Evolutionary conservation across 1,284 basidiomycete species (phyloP).

Genomic region (Austropuccinia psidii): DNA sequence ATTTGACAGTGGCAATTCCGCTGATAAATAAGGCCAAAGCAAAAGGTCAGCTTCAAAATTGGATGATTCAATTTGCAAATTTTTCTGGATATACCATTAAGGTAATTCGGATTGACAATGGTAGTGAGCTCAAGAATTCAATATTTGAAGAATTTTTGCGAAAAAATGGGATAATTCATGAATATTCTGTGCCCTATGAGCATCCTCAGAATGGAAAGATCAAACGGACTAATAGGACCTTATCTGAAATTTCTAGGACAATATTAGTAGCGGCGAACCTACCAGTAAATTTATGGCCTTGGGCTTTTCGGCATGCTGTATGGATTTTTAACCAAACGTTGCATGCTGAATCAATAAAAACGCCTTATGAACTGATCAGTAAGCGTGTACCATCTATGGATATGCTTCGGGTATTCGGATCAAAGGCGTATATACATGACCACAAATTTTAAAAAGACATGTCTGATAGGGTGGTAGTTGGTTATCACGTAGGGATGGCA

Average conservation of each 20-base stretch:
- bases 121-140: too few relatives aligned
- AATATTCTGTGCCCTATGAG: background rate
- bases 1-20: too few relatives aligned
- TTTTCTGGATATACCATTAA: too few relatives aligned
- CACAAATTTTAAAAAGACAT: background rate
- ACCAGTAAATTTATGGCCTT: background rate
- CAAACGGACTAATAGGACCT: background rate
- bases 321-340: background rate
- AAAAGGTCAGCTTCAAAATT: too few relatives aligned
- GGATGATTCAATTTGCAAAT: too few relatives aligned
- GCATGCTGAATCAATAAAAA: background rate
- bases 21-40: too few relatives aligned
- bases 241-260: background rate
- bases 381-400: background rate
- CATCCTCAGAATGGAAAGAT: conserved; percentile 1
- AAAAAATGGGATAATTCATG: background rate
- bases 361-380: background rate
- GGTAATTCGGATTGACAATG: too few relatives aligned
- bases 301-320: background rate
- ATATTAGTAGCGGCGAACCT: background rate
- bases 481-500: background rate
- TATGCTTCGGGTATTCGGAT: background rate
- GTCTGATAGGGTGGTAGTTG: background rate
- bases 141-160: too few relatives aligned
- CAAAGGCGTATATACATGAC: background rate